phyloP scores from a whole-genome alignment of 768 basidiomycete genomes.

The Lactarius sp. region DNA sequence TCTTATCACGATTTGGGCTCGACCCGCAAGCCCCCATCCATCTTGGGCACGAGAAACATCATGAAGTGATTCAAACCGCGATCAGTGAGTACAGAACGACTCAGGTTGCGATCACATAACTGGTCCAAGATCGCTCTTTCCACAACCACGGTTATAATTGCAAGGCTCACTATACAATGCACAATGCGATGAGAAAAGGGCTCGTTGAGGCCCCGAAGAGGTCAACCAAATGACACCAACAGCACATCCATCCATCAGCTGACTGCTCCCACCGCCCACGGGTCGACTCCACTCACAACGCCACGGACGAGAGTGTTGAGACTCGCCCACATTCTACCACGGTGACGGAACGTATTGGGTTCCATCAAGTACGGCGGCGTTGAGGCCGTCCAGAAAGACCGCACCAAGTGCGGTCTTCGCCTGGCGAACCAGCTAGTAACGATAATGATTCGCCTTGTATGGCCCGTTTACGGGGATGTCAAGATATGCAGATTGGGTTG shows the following conservation, averaged over 20 bases:
- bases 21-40: background rate
- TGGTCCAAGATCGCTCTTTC: background rate
- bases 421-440: conserved; percentile 41
- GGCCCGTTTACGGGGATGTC: conserved; percentile 83
- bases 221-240: conserved; percentile 17
- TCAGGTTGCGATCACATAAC: conserved; percentile 2
- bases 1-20: background rate
- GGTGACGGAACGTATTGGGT: conserved; percentile 60
- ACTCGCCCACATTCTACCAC: conserved; percentile 51
- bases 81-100: background rate
- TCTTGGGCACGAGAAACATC: background rate
- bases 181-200: conserved; percentile 29
- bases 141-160: conserved; percentile 6
- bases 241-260: conserved; percentile 17
- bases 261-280: conserved; percentile 10
- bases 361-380: conserved; percentile 53
- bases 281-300: conserved; percentile 12
- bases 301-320: conserved; percentile 38
- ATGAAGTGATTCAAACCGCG: conserved; percentile 3
- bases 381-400: conserved; percentile 54
- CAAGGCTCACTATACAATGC: background rate
- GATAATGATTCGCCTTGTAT: conserved; percentile 71
- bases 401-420: conserved; percentile 9
- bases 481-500: conserved; percentile 83
- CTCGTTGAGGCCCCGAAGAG: conserved; percentile 53